A percentile compares a stretch with the other conserved stretches of the same genome.
Conservation (phyloP, 768 basidiomycete genomes). For the Agrocybe praecox region DNA sequence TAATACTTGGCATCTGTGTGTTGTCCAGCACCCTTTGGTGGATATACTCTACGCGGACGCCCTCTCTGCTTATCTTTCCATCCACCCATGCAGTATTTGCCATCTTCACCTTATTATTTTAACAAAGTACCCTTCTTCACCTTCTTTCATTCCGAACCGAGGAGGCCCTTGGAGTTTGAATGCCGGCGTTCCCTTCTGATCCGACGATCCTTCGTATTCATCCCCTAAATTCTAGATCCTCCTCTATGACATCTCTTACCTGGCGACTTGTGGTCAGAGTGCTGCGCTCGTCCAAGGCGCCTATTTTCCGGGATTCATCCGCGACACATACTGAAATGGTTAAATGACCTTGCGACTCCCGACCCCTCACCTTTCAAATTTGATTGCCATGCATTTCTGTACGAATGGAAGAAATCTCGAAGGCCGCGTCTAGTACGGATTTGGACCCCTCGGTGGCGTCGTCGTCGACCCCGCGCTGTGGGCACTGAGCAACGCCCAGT, state of each 20-base stretch:
- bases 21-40: background rate
- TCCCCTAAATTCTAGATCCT: background rate
- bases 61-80: background rate
- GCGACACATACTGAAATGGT: background rate
- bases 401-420: background rate
- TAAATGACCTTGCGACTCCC: background rate
- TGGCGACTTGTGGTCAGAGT: background rate
- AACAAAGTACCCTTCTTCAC: background rate
- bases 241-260: background rate
- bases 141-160: background rate
- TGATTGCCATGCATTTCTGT: background rate
- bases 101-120: background rate
- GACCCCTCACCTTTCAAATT: background rate
- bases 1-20: background rate
- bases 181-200: background rate
- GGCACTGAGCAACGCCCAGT: background rate
- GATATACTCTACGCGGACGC: background rate
- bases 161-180: background rate
- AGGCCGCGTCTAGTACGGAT: background rate
- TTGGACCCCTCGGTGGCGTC: background rate
- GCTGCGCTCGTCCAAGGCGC: background rate
- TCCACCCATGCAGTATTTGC: background rate
- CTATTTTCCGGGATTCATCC: background rate
- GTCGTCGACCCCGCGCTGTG: background rate
- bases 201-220: background rate